Evolutionary conservation across 306 rosid genomes (phyloP).

Genomic region (Senna siamea): DNA sequence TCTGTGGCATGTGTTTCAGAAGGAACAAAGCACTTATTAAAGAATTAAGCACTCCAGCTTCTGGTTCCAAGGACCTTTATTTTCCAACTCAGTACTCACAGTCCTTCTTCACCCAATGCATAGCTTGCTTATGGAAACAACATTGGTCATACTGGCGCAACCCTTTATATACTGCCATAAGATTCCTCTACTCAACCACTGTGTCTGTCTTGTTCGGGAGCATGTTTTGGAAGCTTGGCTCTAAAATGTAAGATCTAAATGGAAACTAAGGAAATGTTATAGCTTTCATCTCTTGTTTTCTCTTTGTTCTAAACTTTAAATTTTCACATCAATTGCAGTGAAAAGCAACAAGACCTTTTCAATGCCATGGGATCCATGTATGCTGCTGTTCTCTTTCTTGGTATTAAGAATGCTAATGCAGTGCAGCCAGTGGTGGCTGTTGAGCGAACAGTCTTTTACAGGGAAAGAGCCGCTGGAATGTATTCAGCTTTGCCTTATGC

Average conservation of each 20-base stretch:
- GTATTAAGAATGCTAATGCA: slow-evolving; percentile 46
- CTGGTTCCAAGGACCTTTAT: slow-evolving; percentile 56
- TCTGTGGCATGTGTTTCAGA: slow-evolving; percentile 49
- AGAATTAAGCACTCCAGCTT: slow-evolving; percentile 54
- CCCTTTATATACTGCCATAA: slow-evolving; percentile 52
- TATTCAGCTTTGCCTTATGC: slow-evolving; percentile 69
- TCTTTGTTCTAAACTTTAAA: slow-evolving; percentile 16
- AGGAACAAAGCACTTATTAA: slow-evolving; percentile 51
- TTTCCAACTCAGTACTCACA: slow-evolving; percentile 52
- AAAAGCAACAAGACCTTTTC: slow-evolving; percentile 49
- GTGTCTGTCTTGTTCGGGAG: slow-evolving; percentile 55
- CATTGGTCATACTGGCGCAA: slow-evolving; percentile 74
- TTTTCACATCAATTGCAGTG: slow-evolving; percentile 35
- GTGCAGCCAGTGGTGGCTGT: slow-evolving; percentile 59
- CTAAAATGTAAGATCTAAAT: slow-evolving; percentile 56
- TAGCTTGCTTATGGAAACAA: slow-evolving; percentile 69
- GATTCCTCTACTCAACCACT: slow-evolving; percentile 46
- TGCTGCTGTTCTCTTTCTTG: slow-evolving; percentile 58
- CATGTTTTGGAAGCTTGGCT: slow-evolving; percentile 70
- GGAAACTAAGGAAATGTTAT: slow-evolving; percentile 11
- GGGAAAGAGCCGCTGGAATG: slow-evolving; percentile 72
- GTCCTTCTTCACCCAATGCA: slow-evolving; percentile 53
- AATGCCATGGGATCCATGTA: slow-evolving; percentile 72
- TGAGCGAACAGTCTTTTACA: slow-evolving; percentile 60
- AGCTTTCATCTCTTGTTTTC: slow-evolving; percentile 27